Conservation (phyloP, 2,329 filamentous ascomycete species). For the Thermomyces lanuginosus region DNA sequence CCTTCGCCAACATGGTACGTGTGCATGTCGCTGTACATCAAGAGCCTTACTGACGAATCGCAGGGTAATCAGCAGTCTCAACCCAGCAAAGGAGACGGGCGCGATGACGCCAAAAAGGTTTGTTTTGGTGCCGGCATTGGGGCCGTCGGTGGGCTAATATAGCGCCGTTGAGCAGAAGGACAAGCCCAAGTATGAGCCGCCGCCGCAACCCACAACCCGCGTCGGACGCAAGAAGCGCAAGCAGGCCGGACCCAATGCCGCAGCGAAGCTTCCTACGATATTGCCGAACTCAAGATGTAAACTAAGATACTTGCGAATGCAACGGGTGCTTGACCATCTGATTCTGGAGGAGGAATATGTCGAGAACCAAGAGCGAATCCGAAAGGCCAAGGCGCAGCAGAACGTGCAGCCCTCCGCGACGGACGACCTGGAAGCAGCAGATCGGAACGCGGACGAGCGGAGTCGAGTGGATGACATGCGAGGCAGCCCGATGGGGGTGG, state of each 20-base stretch:
- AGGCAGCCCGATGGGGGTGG: constrained; percentile 95
- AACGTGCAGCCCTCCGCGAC: constrained; percentile 39
- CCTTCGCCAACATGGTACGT: constrained; percentile 6
- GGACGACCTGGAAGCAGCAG: constrained; percentile 58
- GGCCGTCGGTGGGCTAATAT: constrained; percentile 4
- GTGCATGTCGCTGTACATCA: not conserved
- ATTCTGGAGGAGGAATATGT: constrained; percentile 97
- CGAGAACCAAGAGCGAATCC: constrained; percentile 91
- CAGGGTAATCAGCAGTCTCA: constrained; percentile 53
- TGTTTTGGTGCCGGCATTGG: constrained; percentile 5
- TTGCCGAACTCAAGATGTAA: constrained; percentile 96
- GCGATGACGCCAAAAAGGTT: constrained; percentile 88
- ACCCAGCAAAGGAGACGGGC: constrained; percentile 63
- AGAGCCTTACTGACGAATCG: constrained; percentile 4
- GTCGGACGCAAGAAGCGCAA: constrained; percentile 98
- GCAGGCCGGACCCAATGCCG: constrained; percentile 78
- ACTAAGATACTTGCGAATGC: constrained; percentile 90
- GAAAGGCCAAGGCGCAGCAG: constrained; percentile 69
- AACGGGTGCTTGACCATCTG: constrained; percentile 93
- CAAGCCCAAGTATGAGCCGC: constrained; percentile 99
- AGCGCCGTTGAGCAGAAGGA: constrained; percentile 39
- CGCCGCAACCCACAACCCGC: constrained; percentile 87
- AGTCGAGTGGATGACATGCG: constrained; percentile 95
- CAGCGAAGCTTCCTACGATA: constrained; percentile 84
- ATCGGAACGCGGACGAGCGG: constrained; percentile 86